Evolutionary conservation across 2,329 filamentous ascomycete genomes (phyloP), one percentile per base, ranked within the genome.

Genomic region (Claviceps sp.): DNA sequence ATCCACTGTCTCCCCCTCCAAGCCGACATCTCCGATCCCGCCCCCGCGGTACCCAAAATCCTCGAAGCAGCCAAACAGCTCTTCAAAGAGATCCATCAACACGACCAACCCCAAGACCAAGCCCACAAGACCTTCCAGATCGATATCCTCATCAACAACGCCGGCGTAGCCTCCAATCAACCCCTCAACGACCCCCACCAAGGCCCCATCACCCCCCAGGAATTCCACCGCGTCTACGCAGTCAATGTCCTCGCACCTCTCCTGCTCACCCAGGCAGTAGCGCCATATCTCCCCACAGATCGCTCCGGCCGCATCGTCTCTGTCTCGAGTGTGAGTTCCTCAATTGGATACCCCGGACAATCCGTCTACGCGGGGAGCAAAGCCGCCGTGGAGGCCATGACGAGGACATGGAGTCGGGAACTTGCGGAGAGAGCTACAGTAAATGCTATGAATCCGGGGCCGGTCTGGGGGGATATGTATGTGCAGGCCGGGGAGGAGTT

Each of bases 61-160:
- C 53, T 69, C 16, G 56, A 61, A 3, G 62, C 63, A 18, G 65
- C 65, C 38, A 53, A 49, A 14, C 37, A 43, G 16, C 58, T 67
- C 48, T 65, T 60, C 55, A 44, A 34, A 11, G 30, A 34, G 4
- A 34, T 52, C 8, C 59, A 58, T 11, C 63, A 61, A 56, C 44
- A 47, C 16, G 60, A 48, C 24, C 20, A 52, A 0, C 38, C 52
- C 11, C 55, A 6, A 13, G 50, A 57, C 6, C 30, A 34, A 34
- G 9, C 30, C 30, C 30, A 34, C 30, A 34, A 34, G 30, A 34
- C 30, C 30, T 63, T 68, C 54, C 61, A 63, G 61, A 76, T 95
- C 61, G 87, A 94, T 68, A 87, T 95, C 55, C 72, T 95, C 50
- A 72, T 95, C 72, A 94, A 95, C 76, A 95, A 94, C 66, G 89